These are phyloP conservation scores for Cladosporium sp. DNA, from an alignment of 2,329 filamentous ascomycete species.

Conservation along the genomic window DNA sequence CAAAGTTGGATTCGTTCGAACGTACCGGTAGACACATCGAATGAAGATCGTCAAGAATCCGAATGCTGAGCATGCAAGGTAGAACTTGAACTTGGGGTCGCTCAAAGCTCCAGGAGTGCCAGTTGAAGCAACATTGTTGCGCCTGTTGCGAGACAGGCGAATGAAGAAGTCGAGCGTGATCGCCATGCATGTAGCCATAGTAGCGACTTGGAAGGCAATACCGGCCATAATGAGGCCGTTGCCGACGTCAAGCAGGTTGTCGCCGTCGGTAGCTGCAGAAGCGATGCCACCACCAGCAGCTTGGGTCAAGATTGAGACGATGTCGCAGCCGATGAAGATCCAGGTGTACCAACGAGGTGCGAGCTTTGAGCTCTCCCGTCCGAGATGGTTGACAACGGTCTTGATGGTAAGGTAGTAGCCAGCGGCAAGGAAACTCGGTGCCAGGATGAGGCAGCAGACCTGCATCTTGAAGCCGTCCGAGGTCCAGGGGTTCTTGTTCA, in stretches of 20 bases:
- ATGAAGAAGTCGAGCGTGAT: constrained; percentile 44
- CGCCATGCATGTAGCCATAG: constrained; percentile 44
- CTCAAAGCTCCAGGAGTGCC: constrained; percentile 7
- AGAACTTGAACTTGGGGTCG: constrained; percentile 51
- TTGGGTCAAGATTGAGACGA: constrained; percentile 48
- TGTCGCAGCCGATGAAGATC: constrained; percentile 53
- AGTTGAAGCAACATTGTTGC: background rate
- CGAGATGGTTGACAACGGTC: constrained; percentile 48
- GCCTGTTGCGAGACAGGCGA: constrained; percentile 13
- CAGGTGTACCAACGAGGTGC: constrained; percentile 49
- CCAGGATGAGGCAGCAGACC: constrained; percentile 55
- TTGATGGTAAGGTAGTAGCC: constrained; percentile 51
- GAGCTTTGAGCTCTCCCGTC: constrained; percentile 43
- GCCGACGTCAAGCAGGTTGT: constrained; percentile 38
- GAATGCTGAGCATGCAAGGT: constrained; percentile 56
- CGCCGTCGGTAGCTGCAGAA: constrained; percentile 34
- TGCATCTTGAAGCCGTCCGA: constrained; percentile 52
- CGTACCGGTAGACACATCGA: constrained; percentile 61
- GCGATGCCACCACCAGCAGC: constrained; percentile 47
- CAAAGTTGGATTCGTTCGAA: background rate
- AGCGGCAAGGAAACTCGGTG: constrained; percentile 48
- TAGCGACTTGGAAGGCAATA: constrained; percentile 46
- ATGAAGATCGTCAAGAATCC: constrained; percentile 66
- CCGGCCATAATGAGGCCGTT: constrained; percentile 50
- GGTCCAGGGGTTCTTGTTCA: constrained; percentile 54